Base-by-base conservation (phyloP, 2,329 filamentous ascomycete genomes). In the Leptographium galeiforme region DNA sequence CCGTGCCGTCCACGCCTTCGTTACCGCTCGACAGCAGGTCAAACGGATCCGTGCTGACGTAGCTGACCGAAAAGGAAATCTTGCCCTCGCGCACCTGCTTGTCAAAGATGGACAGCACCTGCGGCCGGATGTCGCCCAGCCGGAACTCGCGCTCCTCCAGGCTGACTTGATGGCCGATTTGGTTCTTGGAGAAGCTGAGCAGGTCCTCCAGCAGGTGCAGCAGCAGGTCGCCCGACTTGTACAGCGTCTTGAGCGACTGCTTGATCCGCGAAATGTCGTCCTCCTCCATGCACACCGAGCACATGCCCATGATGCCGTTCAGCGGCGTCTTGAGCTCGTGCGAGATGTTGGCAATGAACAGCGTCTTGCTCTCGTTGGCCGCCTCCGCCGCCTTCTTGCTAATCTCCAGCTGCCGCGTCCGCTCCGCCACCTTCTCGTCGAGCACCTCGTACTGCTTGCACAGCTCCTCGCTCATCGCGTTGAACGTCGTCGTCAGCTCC, bases 291-390 rank as follows among this genome's bases (percentile, higher is more conserved):
- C 88, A 93, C 1, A 95, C 85, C 0, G 89, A 86, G 60, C 85
- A 90, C 85, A 96, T 93, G 55, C 93, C 93, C 62, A 98, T 75
- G 49, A 97, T 96, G 13, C 91, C 93, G 63, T 97, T 97, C 54
- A 97, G 75, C 0, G 93, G 93, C 1, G 93, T 98, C 64, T 95
- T 94, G 39, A 98, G 75, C 66, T 97, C 80, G 61, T 84, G 81
- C 1, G 81, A 85, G 50, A 97, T 95, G 62, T 97, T 97, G 18
- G 93, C 93, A 58, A 98, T 94, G 70, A 97, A 97, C 10, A 97
- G 74, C 0, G 93, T 97, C 70, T 98, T 98, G 74, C 88, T 94
- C 68, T 95, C 87, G 61, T 95, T 96, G 4, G 90, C 90, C n/a
- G 87, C 86, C 67, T 95, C 90, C 1, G 90, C 90, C 1, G 89